phyloP scores from a whole-genome alignment of 176 grass and related monocot species.

The Cocos nucifera region DNA sequence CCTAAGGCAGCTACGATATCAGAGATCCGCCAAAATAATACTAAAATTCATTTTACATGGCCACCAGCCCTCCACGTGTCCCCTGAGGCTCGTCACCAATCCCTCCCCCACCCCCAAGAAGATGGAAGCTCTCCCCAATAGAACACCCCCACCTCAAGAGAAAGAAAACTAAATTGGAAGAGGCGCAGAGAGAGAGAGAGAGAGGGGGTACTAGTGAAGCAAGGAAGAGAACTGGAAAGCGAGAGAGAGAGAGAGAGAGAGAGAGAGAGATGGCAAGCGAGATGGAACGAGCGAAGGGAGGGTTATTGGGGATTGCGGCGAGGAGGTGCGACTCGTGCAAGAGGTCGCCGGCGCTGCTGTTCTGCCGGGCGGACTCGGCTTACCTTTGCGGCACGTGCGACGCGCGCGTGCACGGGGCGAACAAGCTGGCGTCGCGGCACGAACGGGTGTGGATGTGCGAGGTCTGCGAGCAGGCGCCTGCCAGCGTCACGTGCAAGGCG shows the following conservation, averaged over 20 bases:
- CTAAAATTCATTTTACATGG: no score
- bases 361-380: constrained; percentile 8
- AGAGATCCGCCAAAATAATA: no score
- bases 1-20: no score
- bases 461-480: constrained; percentile 5
- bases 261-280: neutral
- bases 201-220: neutral
- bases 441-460: constrained; percentile 4
- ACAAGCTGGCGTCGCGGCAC: neutral
- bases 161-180: no score
- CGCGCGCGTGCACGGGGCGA: neutral
- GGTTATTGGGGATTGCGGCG: neutral
- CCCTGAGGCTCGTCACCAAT: no score
- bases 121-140: no score
- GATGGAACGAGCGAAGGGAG: neutral
- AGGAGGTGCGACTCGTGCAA: constrained; percentile 14
- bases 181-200: no score
- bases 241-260: neutral
- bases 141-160: no score
- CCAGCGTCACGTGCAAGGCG: constrained; percentile 6
- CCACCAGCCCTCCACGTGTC: no score
- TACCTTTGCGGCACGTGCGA: constrained; percentile 13
- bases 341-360: neutral
- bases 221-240: neutral
- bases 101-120: no score